Conservation (phyloP, 139 green algal genomes). For the Trebouxia sp. region DNA sequence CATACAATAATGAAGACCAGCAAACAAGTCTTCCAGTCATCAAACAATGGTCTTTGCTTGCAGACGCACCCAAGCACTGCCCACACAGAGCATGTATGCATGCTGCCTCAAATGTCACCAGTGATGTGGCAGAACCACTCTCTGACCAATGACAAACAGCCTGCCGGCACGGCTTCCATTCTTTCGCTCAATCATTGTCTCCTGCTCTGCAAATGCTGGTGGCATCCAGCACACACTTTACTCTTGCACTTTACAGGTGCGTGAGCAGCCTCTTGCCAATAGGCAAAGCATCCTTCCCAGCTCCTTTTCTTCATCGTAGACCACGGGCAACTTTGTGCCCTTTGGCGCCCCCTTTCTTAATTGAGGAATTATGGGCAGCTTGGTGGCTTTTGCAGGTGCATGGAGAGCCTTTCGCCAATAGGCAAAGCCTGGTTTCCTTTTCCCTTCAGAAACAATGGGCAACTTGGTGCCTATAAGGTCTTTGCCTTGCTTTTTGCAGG, state of each 20-base stretch:
- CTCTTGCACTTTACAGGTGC: background rate
- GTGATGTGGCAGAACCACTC: too few species aligned
- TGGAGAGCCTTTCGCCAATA: slow-evolving; percentile 2
- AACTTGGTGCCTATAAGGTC: too few species aligned
- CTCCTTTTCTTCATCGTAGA: background rate
- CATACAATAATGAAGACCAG: background rate
- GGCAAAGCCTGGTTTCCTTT: background rate
- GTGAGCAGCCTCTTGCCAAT: background rate
- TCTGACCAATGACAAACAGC: too few species aligned
- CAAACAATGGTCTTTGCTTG: background rate
- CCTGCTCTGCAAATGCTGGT: too few species aligned
- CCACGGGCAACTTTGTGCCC: background rate
- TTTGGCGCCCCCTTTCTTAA: too few species aligned
- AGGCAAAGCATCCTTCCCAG: background rate
- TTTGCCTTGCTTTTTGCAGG: background rate
- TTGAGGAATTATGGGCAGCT: too few species aligned
- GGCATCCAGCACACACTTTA: too few species aligned
- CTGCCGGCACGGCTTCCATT: too few species aligned
- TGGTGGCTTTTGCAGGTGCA: background rate
- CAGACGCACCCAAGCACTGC: background rate
- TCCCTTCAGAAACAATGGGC: too few species aligned
- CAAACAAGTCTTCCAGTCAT: background rate
- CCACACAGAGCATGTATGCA: too few species aligned
- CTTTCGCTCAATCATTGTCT: too few species aligned
- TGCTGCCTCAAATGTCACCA: too few species aligned